Base-by-base conservation (phyloP, 441 rosid species). In the Geranium incanum region DNA sequence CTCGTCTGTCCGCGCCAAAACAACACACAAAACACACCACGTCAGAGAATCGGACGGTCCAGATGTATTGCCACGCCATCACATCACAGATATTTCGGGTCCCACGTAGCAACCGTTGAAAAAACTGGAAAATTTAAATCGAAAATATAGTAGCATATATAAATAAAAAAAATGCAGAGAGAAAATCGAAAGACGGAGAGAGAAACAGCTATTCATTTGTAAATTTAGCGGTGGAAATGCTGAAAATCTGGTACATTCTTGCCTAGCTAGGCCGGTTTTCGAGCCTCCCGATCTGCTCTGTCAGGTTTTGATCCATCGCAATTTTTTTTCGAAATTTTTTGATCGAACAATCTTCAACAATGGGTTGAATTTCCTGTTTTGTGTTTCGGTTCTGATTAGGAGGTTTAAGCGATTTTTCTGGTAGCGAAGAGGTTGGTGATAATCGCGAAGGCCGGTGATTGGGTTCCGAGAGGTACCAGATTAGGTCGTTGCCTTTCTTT, bases 401-500 rank as follows among this genome's bases (percentile, higher is more conserved):
- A 57, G 63, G 63, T 57, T 57, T 57, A 57, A 57, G 63, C 18
- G 6, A 57, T 15, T 57, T 57, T 57, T 57, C 0, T 55, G 16
- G 63, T 57, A 57, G 18, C 63, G 21, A 57, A 57, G n/a, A 57
- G 63, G 23, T 16, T 16, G 23, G 16, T 57, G 63, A 4, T 16
- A 57, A 57, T 57, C 16, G 18, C 63, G 6, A 7, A 16, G 63
- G 84, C 71, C 78, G 79, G 81, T 60, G 70, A n/a, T 75, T 77
- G 74, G 70, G 79, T 75, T 82, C 50, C 15, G 59, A 50, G 62
- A 69, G 69, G 76, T 65, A 52, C 59, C 36, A 28, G 36, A 52
- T 74, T 72, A 77, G 74, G 67, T 75, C 48, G 67, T 36, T 70
- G 78, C 68, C 81, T 78, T 84, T 84, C 88, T 81, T 80, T 82